phyloP scores from a whole-genome alignment of 129 eudicot species.

The Escallonia rubra region DNA sequence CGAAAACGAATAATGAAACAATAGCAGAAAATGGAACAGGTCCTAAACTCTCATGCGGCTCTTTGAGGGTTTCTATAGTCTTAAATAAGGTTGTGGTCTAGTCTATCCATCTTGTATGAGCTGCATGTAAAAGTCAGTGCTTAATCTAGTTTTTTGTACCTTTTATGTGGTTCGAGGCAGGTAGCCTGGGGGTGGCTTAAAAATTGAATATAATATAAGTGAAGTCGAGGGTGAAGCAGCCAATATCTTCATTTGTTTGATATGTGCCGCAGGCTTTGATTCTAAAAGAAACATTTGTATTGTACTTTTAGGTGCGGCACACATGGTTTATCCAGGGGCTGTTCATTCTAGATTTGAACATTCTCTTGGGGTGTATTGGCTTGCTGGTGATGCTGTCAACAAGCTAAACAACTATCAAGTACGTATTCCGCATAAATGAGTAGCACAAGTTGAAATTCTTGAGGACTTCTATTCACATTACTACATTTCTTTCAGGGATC shows the following conservation, averaged over 20 bases:
- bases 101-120: too few species aligned
- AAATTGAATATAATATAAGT: neutral
- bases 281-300: neutral
- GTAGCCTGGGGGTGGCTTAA: neutral
- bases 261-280: too few species aligned
- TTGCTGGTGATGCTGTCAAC: slow-evolving; percentile 52
- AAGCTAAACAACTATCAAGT: slow-evolving; percentile 44
- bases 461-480: neutral
- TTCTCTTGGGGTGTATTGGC: slow-evolving; percentile 71
- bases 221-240: neutral
- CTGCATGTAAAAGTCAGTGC: too few species aligned
- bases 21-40: too few species aligned
- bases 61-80: too few species aligned
- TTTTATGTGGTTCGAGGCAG: neutral
- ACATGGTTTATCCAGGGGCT: slow-evolving; percentile 69
- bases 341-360: slow-evolving; percentile 71
- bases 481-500: slow-evolving; percentile 27
- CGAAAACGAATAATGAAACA: too few species aligned
- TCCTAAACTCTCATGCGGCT: too few species aligned
- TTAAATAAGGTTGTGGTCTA: too few species aligned
- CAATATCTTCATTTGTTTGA: neutral
- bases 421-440: slow-evolving; percentile 3
- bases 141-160: neutral
- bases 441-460: neutral
- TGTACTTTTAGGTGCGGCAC: slow-evolving; percentile 31